Evolutionary conservation across 305 asterid genomes (phyloP), one percentile per base, ranked within the genome.

Genomic region (Vinca major): DNA sequence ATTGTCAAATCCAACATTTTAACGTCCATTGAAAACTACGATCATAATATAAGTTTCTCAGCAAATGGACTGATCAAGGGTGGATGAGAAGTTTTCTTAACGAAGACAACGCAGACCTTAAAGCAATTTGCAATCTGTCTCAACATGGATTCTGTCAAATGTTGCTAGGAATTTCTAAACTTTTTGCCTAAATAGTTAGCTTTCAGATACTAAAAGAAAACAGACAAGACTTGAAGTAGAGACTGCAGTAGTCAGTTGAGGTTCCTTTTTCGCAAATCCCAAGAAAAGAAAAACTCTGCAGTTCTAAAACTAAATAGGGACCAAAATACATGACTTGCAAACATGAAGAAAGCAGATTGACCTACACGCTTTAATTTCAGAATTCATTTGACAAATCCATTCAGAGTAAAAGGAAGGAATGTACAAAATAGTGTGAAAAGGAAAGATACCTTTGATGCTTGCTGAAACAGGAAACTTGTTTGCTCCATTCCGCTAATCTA

Each of bases 401-500:
- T 63, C 49, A 37, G 0, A 7, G 1, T n/a, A 60, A 11, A 13
- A 21, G 13, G 17, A 12, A 12, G 63, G 2, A 17, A 7, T 10
- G 20, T 1, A 41, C 45, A 41, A 41, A 41, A 41, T 4, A 0
- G 1, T 4, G 64, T 41, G 11, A 54, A 65, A 19, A 63, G 10
- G 45, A 47, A 12, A 47, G 67, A 63, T 84, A 91, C 96, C 97
- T 91, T 91, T 54, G 97, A 87, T 54, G 95, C 95, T 80, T 91
- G 97, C 81, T 91, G 97, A 86, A 91, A 91, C 60, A 91, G 74
- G 87, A 91, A 91, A 78, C 97, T 91, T 45, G 97, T 91, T 84
- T 91, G 97, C 82, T 89, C 97, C 97, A 91, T 91, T 71, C 97
- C 97, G 73, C 97, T 91, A 71, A 91, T 87, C 97, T 91, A 78